Evolutionary conservation across 2,329 filamentous ascomycete genomes (phyloP).

Genomic region (Coniochaeta sp.): DNA sequence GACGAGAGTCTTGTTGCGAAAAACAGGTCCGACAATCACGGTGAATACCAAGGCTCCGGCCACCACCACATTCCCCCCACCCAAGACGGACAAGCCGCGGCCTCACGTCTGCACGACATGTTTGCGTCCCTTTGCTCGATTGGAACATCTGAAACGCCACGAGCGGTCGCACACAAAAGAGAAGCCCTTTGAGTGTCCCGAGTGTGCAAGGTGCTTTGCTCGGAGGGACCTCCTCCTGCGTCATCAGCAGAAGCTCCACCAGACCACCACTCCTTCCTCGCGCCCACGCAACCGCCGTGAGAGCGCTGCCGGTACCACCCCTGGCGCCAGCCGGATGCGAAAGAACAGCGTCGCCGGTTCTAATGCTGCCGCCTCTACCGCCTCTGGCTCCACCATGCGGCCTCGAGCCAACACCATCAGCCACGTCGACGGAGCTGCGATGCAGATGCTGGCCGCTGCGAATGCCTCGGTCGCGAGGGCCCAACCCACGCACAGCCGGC

Average conservation of each 20-base stretch:
- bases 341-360: constrained; percentile 81
- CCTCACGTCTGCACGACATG: constrained; percentile 93
- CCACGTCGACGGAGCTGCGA: constrained; percentile 71
- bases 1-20: constrained; percentile 5
- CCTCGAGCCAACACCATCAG: constrained; percentile 95
- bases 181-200: constrained; percentile 95
- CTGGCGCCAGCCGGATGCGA: constrained; percentile 66
- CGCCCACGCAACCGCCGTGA: constrained; percentile 84
- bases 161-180: constrained; percentile 98
- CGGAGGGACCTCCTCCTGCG: constrained; percentile 83
- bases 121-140: constrained; percentile 81
- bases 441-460: constrained; percentile 63
- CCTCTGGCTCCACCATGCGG: constrained; percentile 57
- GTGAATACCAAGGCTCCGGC: constrained; percentile 36
- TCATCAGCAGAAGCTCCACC: constrained; percentile 97
- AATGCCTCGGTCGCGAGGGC: constrained; percentile 45
- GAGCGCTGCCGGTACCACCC: constrained; percentile 68
- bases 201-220: constrained; percentile 92
- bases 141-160: constrained; percentile 96
- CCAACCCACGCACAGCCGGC: constrained; percentile 56
- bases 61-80: constrained; percentile 64
- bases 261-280: constrained; percentile 81
- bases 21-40: constrained; percentile 40
- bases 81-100: constrained; percentile 95
- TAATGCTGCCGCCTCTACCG: constrained; percentile 35